Base-by-base conservation (phyloP, 106 monocot species). In the Dendrobium officinale region DNA sequence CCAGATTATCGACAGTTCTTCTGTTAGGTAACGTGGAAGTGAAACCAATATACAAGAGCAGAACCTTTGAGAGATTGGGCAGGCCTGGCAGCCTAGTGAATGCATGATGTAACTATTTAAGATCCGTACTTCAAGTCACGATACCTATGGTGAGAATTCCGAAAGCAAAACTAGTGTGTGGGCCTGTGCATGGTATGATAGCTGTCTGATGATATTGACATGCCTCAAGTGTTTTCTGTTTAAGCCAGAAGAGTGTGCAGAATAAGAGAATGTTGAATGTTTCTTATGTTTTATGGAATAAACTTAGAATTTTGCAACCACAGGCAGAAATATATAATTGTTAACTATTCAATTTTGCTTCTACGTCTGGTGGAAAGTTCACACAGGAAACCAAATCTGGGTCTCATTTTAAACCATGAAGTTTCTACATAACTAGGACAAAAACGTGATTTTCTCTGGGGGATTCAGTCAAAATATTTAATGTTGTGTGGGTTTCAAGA, bases 151-250 rank as follows among this genome's bases (percentile, higher is more conserved):
- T 81, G 83, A 87, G 76, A 88, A 89, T 85, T 77, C 83, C 33
- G 86, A 89, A 80, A 90, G 90, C 64, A 90, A 90, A 84, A 77
- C 61, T 54, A 67, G 42, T 55, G 9, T 80, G 24, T 86, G 66
- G 44, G 77, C 77, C 26, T 75, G 79, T 51, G 66, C 26, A 73
- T 72, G 51, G 44, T 78, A 64, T 85, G 85, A 89, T 88, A n/a
- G 75, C 26, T 72, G n/a, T 83, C 88, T 70, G 86, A 95, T 78
- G 77, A 77, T 80, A 82, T 83, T 82, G 87, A 88, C 67, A 92
- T 85, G 85, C 85, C 89, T 47, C 47, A 73, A 37, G 79, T 84
- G 59, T 70, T 55, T 22, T 70, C 77, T 67, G 72, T 81, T 61
- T 33, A 20, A 37, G 37, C 3, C 17, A 15, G 10, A 1, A 37